These are phyloP conservation scores for Sporisorium graminicola DNA, from an alignment of 1,284 basidiomycete genomes.

Conservation along the genomic window DNA sequence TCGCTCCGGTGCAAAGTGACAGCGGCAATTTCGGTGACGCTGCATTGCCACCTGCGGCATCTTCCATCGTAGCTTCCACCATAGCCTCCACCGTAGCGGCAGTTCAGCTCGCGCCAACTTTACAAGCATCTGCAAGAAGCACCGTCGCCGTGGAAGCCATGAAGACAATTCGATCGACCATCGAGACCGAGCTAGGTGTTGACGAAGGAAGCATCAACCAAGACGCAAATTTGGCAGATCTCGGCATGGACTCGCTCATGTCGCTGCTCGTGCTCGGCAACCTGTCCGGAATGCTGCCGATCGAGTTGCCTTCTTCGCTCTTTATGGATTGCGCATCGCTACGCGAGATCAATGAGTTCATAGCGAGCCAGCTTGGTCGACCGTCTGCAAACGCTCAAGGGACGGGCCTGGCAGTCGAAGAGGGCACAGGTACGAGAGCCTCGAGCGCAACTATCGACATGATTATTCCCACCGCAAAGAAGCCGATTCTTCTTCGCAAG, in stretches of 20 bases:
- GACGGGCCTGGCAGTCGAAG: background rate
- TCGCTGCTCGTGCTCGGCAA: constrained; percentile 48
- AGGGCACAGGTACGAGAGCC: background rate
- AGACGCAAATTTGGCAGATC: constrained; percentile 41
- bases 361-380: constrained; percentile 9
- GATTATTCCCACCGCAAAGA: constrained; percentile 8
- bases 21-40: background rate
- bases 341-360: constrained; percentile 25
- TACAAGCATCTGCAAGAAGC: background rate
- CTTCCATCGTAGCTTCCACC: too few species aligned
- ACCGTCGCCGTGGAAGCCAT: constrained; percentile 17
- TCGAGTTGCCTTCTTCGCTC: constrained; percentile 46
- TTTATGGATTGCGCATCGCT: constrained; percentile 47
- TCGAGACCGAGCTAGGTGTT: constrained; percentile 51
- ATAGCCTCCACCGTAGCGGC: background rate
- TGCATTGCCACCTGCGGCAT: background rate
- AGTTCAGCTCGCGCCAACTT: background rate
- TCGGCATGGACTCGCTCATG: constrained; percentile 58
- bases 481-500: constrained; percentile 24
- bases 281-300: constrained; percentile 22
- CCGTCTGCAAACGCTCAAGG: background rate
- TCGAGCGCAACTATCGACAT: background rate
- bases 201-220: constrained; percentile 23
- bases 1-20: background rate
- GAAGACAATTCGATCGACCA: constrained; percentile 20